Evolutionary conservation across 2,329 filamentous ascomycete genomes (phyloP).

Genomic region (Sporothrix humicola): DNA sequence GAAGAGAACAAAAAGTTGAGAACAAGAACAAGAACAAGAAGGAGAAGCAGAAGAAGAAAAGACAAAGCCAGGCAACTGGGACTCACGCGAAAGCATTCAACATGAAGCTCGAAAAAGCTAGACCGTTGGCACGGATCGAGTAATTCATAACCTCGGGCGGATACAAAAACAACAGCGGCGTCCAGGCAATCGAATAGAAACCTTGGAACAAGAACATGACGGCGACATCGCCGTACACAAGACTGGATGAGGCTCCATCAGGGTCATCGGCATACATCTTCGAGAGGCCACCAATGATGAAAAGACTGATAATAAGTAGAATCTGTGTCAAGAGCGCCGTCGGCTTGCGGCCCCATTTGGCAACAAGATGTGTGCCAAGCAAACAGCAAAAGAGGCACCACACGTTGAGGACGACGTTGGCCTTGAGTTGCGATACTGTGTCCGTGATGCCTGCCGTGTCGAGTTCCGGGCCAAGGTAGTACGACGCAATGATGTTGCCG

Average conservation of each 20-base stretch:
- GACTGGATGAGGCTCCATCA: constrained; percentile 39
- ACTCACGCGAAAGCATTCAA: constrained; percentile 44
- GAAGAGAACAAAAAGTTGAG: too few relatives aligned
- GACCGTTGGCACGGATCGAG: constrained; percentile 55
- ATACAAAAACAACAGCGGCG: constrained; percentile 55
- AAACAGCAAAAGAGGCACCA: constrained; percentile 54
- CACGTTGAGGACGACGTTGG: constrained; percentile 58
- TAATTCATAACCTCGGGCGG: constrained; percentile 57
- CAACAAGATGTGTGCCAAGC: constrained; percentile 51
- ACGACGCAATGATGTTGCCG: constrained; percentile 51
- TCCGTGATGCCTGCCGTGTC: constrained; percentile 54
- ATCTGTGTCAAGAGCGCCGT: constrained; percentile 50
- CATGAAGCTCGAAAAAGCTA: constrained; percentile 47
- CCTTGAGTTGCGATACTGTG: constrained; percentile 50
- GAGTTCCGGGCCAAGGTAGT: constrained; percentile 52
- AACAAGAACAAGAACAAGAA: not conserved
- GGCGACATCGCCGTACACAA: constrained; percentile 52
- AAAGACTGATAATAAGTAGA: constrained; percentile 52
- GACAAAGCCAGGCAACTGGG: not conserved
- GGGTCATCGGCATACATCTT: constrained; percentile 48
- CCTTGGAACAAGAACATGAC: constrained; percentile 60
- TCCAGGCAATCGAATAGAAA: constrained; percentile 58
- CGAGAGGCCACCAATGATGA: constrained; percentile 57
- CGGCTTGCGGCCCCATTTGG: constrained; percentile 52
- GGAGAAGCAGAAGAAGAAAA: constrained; percentile 11